phyloP scores from a whole-genome alignment of 352 stramenopile species.

The Aphanomyces euteiches region DNA sequence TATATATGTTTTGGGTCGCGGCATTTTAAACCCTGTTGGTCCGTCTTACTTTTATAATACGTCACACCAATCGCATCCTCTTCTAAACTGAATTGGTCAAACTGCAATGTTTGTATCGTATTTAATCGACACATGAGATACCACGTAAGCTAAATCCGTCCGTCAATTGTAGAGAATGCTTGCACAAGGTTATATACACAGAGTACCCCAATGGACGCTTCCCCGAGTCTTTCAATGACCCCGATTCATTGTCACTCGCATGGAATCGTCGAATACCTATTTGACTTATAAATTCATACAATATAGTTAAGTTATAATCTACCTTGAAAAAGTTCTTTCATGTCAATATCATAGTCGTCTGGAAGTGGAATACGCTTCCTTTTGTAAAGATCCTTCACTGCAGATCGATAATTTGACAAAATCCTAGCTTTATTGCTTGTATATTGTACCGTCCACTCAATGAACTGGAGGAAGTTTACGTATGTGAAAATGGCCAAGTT shows the following conservation, averaged over 20 bases:
- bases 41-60: constrained; percentile 42
- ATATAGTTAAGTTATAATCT: neutral
- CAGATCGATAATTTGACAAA: neutral
- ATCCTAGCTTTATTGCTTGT: neutral
- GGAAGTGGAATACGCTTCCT: neutral
- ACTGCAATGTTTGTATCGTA: neutral
- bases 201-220: too few species aligned
- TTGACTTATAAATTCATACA: too few species aligned
- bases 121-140: constrained; percentile 20
- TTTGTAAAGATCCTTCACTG: constrained; percentile 4
- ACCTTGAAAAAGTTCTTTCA: constrained; percentile 15
- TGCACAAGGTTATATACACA: too few species aligned
- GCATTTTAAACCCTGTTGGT: constrained; percentile 33
- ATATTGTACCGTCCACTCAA: neutral
- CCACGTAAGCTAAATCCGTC: neutral
- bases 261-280: too few species aligned
- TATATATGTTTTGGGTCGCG: constrained; percentile 38
- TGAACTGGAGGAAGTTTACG: neutral
- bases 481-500: neutral
- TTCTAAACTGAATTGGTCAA: constrained; percentile 32
- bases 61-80: constrained; percentile 39
- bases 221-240: too few species aligned
- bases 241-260: too few species aligned
- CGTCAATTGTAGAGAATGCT: too few species aligned
- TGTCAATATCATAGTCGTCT: neutral